Conservation (phyloP, 2,329 filamentous ascomycete genomes). For the Colletotrichum abscissum region DNA sequence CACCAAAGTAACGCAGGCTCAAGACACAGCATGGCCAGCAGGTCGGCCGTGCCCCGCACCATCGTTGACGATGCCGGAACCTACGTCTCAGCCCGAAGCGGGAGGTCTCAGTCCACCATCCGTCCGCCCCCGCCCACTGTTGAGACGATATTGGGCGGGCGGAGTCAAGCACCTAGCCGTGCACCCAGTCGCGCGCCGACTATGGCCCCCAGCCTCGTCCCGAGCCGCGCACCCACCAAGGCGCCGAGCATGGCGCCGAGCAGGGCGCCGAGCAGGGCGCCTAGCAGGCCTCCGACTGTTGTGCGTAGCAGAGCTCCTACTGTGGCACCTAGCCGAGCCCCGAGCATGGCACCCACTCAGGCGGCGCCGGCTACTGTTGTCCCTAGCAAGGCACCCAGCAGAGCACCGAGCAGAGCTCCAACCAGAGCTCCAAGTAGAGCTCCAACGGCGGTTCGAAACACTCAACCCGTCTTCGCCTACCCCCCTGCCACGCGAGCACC, state of each 20-base stretch:
- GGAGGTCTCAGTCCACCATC: conserved; percentile 49
- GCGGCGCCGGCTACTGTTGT: not conserved
- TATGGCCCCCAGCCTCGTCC: conserved; percentile 1
- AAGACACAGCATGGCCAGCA: conserved; percentile 45
- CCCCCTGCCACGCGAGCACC: conserved; percentile 38
- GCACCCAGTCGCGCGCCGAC: conserved; percentile 42
- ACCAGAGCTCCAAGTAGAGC: conserved; percentile 2
- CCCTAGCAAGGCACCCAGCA: conserved; percentile 14
- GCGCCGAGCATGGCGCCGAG: conserved; percentile 25
- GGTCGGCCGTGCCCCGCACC: conserved; percentile 12
- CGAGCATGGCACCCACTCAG: conserved; percentile 27
- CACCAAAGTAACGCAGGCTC: conserved; percentile 53
- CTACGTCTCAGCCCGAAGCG: conserved; percentile 57
- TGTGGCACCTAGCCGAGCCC: conserved; percentile 17
- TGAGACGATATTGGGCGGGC: conserved; percentile 43
- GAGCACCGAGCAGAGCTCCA: conserved; percentile 12
- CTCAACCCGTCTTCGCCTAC: conserved; percentile 28
- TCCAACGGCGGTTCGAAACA: conserved; percentile 15
- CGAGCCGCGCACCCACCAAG: conserved; percentile 40
- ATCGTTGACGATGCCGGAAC: conserved; percentile 50
- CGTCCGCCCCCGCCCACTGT: conserved; percentile 43
- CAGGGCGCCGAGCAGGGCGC: conserved; percentile 25
- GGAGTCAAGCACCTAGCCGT: conserved; percentile 45
- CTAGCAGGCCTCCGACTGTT: conserved; percentile 19
- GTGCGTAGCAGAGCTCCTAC: conserved; percentile 19